Base-by-base conservation (phyloP, 352 stramenopile species). In the Phytophthora meadii region DNA sequence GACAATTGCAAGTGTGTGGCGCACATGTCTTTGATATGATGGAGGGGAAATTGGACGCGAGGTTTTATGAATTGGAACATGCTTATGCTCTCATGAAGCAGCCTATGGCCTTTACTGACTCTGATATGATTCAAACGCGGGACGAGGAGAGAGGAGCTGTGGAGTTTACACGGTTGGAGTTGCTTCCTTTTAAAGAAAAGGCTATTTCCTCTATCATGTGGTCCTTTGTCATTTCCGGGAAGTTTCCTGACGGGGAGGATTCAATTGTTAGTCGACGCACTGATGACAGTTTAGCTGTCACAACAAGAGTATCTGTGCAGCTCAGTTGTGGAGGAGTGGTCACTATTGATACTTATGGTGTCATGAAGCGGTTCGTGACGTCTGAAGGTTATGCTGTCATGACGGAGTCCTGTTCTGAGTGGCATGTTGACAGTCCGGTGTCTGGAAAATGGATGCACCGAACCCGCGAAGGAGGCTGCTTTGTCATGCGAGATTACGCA, bases 311-410 rank as follows among this genome's bases (percentile, higher is more conserved):
- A n/a, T 44, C 24, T 6, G 11, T 63, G 0, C 19, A 12, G 15
- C 37, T 47, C 7, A n/a, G 39, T 15, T 17, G 34, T 2, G 51
- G 39, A n/a, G 37, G 22, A 2, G 9, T 19, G 3, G 15, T 59
- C 6, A 22, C 7, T 30, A 48, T 70, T n/a, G 45, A 54, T 12
- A 14, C 30, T 11, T 32, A 41, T 5, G 30, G 15, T 5, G 62
- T 70, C 0, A 15, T 61, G 8, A 65, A 65, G 42, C 40, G 41
- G 0, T 57, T 57, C 9, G 8, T 34, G 41, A 61, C 47, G 3
- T 5, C 55, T 2, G 36, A 53, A 22, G 45, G 55, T 5, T n/a
- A 50, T 41, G 32, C 49, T 6, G 5, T 55, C 4, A 8, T 63
- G 15, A 10, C 36, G n/a, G 55, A 63, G 34, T 45, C 45, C 1